Base-by-base conservation (phyloP, 129 eudicot species). In the Artemisia annua region DNA sequence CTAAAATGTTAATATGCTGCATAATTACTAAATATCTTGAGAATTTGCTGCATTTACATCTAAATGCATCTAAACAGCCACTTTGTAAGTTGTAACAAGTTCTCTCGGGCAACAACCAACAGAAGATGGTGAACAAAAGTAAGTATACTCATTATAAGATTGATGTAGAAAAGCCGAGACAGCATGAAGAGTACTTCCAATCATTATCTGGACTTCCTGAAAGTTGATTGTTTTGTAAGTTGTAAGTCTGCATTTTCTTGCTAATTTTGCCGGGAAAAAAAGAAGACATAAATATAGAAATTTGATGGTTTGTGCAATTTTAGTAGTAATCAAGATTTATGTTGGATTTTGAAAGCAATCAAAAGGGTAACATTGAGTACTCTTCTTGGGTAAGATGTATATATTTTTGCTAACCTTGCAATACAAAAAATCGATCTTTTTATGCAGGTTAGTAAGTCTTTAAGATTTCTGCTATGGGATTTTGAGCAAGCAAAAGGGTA, bases 131-230 rank as follows among this genome's bases (percentile, higher is more conserved):
- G 10, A 39, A 39, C 46, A 39, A 39, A 39, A 39, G 10, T 39
- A 39, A 39, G 44, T 7, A 54, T 73, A 62, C 35, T 74, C 54
- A 18, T 9, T 66, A 24, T 22, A 19, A 30, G 15, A 3, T 4
- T 3, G 50, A 10, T 61, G 44, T 55, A 46, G 43, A 60, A 70
- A 46, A 17, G 69, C 16, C 43, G 51, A 44, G 9, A 24, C 71
- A 39, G 1, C 66, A 44, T 7, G 60, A 28, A 71, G 53, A 72
- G 17, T 32, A 50, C 74, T 62, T 52, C 71, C 70, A 50, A 70
- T 69, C 71, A 77, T 70, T 69, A 63, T 48, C 65, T 73, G 28
- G 52, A 18, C 75, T 79, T 73, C 70, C 79, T 73, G 51, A 52
- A 69, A 39, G 2, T 39, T 7, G 11, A 7, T 39, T 1, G 11